These are phyloP conservation scores for Hyphopichia khmerensis DNA, from an alignment of 1,139 yeast genomes.

Conservation along the genomic window DNA sequence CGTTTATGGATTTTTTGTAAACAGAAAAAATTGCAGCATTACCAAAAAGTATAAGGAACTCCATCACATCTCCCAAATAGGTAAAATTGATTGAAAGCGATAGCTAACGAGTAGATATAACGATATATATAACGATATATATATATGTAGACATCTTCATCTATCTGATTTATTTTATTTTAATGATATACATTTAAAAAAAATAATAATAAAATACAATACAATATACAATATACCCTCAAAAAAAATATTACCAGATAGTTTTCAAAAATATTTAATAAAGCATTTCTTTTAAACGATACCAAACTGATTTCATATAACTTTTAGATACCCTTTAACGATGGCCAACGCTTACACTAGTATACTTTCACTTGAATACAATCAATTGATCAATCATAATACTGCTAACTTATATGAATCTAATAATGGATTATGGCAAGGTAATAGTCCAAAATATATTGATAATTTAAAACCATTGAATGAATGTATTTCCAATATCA, in stretches of 20 bases:
- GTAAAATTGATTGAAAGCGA: background rate
- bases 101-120: no score
- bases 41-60: background rate
- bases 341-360: conserved; percentile 16
- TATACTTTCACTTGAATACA: conserved; percentile 37
- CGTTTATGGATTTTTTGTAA: background rate
- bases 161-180: no score
- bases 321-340: no score
- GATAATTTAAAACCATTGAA: conserved; percentile 27
- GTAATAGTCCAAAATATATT: conserved; percentile 9
- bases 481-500: conserved; percentile 15
- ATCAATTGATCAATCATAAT: conserved; percentile 31
- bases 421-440: conserved; percentile 33
- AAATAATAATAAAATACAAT: no score
- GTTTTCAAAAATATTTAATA: no score
- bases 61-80: background rate
- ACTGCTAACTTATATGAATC: conserved; percentile 30
- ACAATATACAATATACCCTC: no score
- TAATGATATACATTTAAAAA: no score
- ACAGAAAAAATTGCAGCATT: background rate
- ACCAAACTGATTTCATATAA: no score
- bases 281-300: no score
- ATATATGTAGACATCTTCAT: no score
- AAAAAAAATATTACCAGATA: no score
- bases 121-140: background rate